Conservation (phyloP, 2,329 filamentous ascomycete genomes). For the Fusarium sterilihyphosum region DNA sequence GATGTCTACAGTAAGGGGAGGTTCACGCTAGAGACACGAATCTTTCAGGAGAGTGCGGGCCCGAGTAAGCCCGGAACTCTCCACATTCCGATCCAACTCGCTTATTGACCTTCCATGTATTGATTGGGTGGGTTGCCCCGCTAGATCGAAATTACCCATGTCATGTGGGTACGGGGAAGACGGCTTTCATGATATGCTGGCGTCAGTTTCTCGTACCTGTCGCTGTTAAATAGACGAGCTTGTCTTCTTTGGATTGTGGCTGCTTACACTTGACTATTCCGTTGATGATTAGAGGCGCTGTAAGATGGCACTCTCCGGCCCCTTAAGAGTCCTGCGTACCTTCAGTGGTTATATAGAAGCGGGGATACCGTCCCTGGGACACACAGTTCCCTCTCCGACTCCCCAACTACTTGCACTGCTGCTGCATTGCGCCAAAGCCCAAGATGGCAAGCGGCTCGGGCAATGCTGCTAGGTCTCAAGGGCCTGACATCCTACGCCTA, state of each 20-base stretch:
- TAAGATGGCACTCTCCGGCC: neutral
- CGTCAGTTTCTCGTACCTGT: neutral
- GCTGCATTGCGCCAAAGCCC: neutral
- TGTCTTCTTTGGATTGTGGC: neutral
- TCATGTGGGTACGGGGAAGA: neutral
- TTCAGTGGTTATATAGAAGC: too few relatives aligned
- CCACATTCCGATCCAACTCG: neutral
- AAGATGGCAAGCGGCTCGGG: neutral
- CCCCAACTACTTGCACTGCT: neutral
- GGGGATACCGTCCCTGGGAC: neutral
- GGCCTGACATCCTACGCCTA: accelerated
- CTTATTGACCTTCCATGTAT: accelerated
- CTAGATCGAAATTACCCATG: neutral
- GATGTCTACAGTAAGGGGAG: neutral
- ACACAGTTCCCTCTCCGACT: too few relatives aligned
- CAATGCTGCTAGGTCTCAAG: neutral
- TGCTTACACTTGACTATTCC: neutral
- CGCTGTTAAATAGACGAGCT: neutral
- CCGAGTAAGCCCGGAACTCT: neutral
- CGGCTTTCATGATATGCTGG: neutral
- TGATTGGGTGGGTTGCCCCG: neutral
- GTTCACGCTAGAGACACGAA: neutral
- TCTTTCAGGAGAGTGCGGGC: neutral
- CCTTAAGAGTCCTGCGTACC: neutral
- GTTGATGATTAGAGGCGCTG: accelerated